A percentile compares a stretch with the other conserved stretches of the same genome.
These are phyloP conservation scores for Cercis canadensis DNA, from an alignment of 306 rosid species.

Conservation along the genomic window DNA sequence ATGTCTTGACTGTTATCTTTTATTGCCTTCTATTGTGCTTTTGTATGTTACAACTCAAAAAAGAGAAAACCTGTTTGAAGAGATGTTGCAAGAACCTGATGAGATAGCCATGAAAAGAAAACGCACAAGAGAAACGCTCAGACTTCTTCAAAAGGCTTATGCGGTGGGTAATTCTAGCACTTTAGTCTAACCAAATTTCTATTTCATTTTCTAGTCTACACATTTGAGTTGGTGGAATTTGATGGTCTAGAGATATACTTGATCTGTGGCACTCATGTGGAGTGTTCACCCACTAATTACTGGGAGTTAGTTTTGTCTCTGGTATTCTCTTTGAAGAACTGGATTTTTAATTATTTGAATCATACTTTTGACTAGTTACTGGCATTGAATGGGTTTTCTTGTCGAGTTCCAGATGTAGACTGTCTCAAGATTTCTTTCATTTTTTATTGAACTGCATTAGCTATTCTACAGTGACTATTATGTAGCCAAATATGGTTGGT, in stretches of 20 bases:
- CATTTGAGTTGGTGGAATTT: constrained; percentile 10
- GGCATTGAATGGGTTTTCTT: too few relatives aligned
- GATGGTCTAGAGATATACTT: constrained; percentile 2
- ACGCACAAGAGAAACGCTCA: constrained; percentile 83
- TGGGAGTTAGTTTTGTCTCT: too few relatives aligned
- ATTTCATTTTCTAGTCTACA: neutral
- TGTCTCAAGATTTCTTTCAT: too few relatives aligned
- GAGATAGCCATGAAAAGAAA: constrained; percentile 86
- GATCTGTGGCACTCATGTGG: neutral
- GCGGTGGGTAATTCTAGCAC: constrained; percentile 59
- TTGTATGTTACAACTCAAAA: constrained; percentile 36
- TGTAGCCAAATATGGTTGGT: constrained; percentile 9
- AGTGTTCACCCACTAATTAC: neutral
- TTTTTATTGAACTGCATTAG: too few relatives aligned
- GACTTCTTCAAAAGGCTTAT: constrained; percentile 89
- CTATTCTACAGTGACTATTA: too few relatives aligned
- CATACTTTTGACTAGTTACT: too few relatives aligned
- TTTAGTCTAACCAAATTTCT: neutral
- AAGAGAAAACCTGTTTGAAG: constrained; percentile 93
- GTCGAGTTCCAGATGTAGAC: too few relatives aligned
- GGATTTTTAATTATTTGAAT: too few relatives aligned
- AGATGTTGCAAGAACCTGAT: constrained; percentile 97
- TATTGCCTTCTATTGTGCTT: constrained; percentile 34
- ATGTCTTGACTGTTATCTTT: neutral
- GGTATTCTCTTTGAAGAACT: too few relatives aligned